Evolutionary conservation across 164 flowering plant species (phyloP), one percentile per base, ranked within the genome.

Genomic region (Nelumbo lutea): DNA sequence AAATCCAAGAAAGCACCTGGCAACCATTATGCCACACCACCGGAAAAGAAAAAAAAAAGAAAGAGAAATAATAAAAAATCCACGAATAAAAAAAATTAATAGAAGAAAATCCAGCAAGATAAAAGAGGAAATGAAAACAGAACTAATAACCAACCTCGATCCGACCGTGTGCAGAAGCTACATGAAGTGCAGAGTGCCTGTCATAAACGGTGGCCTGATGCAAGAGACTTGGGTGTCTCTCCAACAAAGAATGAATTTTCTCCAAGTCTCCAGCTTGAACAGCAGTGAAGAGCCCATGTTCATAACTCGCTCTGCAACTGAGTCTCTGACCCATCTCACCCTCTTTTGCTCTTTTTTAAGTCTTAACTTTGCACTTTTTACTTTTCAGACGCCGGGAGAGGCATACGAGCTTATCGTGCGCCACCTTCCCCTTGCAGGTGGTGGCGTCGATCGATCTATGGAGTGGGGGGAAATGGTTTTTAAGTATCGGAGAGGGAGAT

Each of bases 271-370:
- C 98, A 42, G 66, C 42, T 74, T 84, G 86, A 15, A 85, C 87
- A 5, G 91, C 89, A 55, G 57, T 64, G 70, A 90, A 90, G 56
- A 89, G 64, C 4, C 81, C 91, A 73, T 83, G 72, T 44, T 88
- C 90, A 41, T 73, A 72, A 66, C 70, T 76, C 44, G 81, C 71
- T 5, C 62, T 71, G 75, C 97, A 93, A 68, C 98, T 93, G 72
- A 90, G 68, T 42, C 83, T 87, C 83, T 90, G 98, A 71, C 98
- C 98, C 98, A 93, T 93, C n/a, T 11, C n/a, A 14, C 73, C 59
- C 76, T 56, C 72, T 44, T 47, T 38, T 48, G 64, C 40, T 59
- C 50, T 39, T 53, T 53, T 15, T 53, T 53, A 14, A 11, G 15
- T 3, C 8, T 8, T 50, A 9, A 13, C 11, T 50, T 50, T 4